Evolutionary conservation across 208 protist genomes (phyloP), one percentile per base, ranked within the genome.

Genomic region (Crithidia expoeki): DNA sequence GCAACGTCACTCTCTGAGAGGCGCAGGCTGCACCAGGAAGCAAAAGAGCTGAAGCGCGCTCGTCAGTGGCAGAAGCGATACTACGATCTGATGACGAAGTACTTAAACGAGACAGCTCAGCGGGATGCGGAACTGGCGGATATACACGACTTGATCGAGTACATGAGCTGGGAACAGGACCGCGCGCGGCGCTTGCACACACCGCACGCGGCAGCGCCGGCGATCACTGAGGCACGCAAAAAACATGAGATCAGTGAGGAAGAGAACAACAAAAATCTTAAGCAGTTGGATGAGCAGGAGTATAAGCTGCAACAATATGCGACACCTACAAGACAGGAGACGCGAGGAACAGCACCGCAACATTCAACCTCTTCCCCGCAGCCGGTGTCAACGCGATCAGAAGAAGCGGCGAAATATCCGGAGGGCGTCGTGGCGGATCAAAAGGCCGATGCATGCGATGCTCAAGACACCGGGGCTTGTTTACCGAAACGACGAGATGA

Each of bases 141-240:
- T 53, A 84, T 89, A 33, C 80, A 83, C 46, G 59, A 78, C 10
- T 36, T 89, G 23, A 80, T 89, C n/a, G 72, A 77, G 71, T 55
- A 62, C 59, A 85, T 89, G 36, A 65, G 62, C 53, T 79, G 73
- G 61, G 84, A 89, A 59, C 80, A 89, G 25, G 84, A 89, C 56
- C 55, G 46, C 11, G 59, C 46, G 11, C 47, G 68, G 25, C 44
- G 62, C 34, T 57, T 32, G 17, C 76, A 81, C 49, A 51, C 50
- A 17, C 65, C 75, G 55, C 71, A 71, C 47, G 36, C 46, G 14
- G 28, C 72, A 11, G 27, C 55, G 16, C 27, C 34, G 10, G 33
- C 47, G 19, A 32, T 25, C 27, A 47, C 34, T 12, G n/a, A 65
- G 23, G 68, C 63, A 33, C 19, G 74, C 23, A 34, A 5, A 38